phyloP scores from a whole-genome alignment of 345 rosid genomes.

The Xanthoceras sorbifolium region DNA sequence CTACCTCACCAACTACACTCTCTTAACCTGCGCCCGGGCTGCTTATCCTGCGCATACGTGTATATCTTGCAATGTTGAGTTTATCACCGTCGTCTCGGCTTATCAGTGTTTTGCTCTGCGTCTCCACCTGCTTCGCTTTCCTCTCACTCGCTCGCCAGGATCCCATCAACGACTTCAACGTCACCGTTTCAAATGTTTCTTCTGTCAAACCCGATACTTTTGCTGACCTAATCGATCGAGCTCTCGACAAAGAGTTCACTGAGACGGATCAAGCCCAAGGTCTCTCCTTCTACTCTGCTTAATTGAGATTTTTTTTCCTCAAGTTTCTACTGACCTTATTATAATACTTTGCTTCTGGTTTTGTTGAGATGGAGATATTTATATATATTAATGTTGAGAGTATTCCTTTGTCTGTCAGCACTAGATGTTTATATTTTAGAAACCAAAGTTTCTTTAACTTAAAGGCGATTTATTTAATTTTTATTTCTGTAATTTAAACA shows the following conservation, averaged over 20 bases:
- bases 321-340: background rate
- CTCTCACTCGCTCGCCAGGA: conserved; percentile 33
- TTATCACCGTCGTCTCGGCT: conserved; percentile 26
- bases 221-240: conserved; percentile 87
- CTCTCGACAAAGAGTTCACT: conserved; percentile 85
- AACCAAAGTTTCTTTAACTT: background rate
- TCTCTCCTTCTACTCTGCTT: conserved; percentile 29
- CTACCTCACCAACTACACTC: background rate
- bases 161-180: conserved; percentile 29
- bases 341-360: background rate
- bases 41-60: background rate
- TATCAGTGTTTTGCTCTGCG: conserved; percentile 28
- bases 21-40: background rate
- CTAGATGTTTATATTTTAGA: too few relatives aligned
- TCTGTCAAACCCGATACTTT: conserved; percentile 48
- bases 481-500: background rate
- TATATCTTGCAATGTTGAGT: conserved; percentile 29
- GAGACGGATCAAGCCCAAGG: conserved; percentile 85
- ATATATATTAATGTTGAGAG: background rate
- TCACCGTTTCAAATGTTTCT: conserved; percentile 29
- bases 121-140: conserved; percentile 30
- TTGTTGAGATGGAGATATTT: background rate
- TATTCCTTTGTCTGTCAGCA: too few relatives aligned
- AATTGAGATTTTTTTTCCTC: background rate
- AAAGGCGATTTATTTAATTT: background rate